Evolutionary conservation across 2,329 filamentous ascomycete species (phyloP).

Genomic region (Aspergillus ochraceus): DNA sequence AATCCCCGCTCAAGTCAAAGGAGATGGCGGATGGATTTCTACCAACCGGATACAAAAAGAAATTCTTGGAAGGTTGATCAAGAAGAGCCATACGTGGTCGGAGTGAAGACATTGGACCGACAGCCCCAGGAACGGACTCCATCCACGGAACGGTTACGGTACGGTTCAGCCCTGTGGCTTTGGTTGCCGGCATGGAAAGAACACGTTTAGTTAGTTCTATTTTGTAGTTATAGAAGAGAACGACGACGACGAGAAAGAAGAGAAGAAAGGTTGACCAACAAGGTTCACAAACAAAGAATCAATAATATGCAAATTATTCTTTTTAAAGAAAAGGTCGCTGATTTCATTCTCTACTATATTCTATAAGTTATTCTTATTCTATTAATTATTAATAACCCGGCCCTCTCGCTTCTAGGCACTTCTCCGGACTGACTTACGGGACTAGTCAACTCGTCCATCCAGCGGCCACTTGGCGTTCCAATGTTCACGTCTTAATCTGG

Average conservation of each 20-base stretch:
- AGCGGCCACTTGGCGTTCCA: constrained; percentile 25
- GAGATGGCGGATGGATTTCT: neutral
- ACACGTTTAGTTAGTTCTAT: constrained; percentile 24
- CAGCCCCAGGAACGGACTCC: no score
- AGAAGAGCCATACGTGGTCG: no score
- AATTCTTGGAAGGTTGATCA: no score
- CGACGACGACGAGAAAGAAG: neutral
- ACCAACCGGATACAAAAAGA: no score
- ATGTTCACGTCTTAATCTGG: constrained; percentile 20
- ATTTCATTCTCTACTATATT: no score
- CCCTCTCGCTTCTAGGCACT: constrained; percentile 20
- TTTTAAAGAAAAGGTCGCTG: neutral
- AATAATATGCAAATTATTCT: neutral
- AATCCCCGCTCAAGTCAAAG: neutral
- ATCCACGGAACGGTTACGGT: constrained; percentile 4
- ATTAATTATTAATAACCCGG: constrained; percentile 1
- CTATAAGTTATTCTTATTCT: no score
- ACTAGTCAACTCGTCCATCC: neutral
- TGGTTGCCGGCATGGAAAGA: constrained; percentile 22
- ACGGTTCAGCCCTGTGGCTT: constrained; percentile 23
- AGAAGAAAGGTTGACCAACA: no score
- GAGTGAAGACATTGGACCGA: no score
- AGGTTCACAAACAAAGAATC: neutral
- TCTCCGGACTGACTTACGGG: constrained; percentile 2
- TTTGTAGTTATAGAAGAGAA: neutral